phyloP scores from a whole-genome alignment of 495 filamentous ascomycete species.

The Clohesyomyces aquaticus region DNA sequence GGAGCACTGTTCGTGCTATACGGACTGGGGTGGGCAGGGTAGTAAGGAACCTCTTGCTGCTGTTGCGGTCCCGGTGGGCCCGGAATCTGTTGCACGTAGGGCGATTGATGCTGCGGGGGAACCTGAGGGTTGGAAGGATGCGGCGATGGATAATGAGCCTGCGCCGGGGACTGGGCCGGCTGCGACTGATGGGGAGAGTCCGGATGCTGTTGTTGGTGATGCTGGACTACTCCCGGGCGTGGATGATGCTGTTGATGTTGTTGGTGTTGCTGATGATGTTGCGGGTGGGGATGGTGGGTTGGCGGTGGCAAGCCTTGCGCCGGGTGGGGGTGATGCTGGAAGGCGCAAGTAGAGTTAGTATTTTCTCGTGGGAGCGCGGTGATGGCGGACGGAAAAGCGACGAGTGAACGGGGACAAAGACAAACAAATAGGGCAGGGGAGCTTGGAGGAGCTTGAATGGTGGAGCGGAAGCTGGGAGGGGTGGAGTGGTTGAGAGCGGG shows the following conservation, averaged over 20 bases:
- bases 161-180: slow-evolving; percentile 41
- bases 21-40: slow-evolving; percentile 48
- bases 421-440: slow-evolving; percentile 32
- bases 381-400: not conserved
- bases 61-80: slow-evolving; percentile 42
- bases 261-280: slow-evolving; percentile 45
- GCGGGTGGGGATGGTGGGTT: slow-evolving; percentile 45
- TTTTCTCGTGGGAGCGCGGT: slow-evolving; percentile 4
- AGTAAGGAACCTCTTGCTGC: slow-evolving; percentile 47
- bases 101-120: slow-evolving; percentile 48
- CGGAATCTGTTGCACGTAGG: slow-evolving; percentile 46
- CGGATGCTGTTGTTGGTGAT: slow-evolving; percentile 48
- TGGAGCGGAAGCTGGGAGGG: slow-evolving; percentile 24
- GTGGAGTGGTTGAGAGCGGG: not conserved
- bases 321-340: slow-evolving; percentile 48
- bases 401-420: slow-evolving; percentile 11
- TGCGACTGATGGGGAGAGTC: slow-evolving; percentile 48
- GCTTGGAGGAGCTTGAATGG: not conserved
- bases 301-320: slow-evolving; percentile 50
- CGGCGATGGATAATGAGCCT: slow-evolving; percentile 48
- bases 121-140: slow-evolving; percentile 46
- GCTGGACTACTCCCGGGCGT: slow-evolving; percentile 38
- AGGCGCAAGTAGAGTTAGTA: slow-evolving; percentile 35
- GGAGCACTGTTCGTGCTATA: slow-evolving; percentile 50
- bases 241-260: slow-evolving; percentile 45